Percentiles rank a stretch among this genome's conserved stretches.
These are phyloP conservation scores for Xylaria acuta DNA, from an alignment of 495 filamentous ascomycete species.

Conservation along the genomic window DNA sequence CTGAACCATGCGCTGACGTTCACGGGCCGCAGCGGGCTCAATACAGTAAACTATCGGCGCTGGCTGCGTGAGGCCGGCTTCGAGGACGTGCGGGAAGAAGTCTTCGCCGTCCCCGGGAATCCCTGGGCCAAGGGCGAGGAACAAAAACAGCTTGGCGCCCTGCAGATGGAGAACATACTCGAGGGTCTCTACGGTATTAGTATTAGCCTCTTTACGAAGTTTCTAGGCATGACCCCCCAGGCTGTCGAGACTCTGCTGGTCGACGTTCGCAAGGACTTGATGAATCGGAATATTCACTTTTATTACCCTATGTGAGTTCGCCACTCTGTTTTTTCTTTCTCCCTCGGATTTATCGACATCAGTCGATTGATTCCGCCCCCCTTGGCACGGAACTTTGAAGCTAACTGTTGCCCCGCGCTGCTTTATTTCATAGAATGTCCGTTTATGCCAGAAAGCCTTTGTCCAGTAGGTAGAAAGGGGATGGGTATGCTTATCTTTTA, in stretches of 20 bases:
- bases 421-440: slow-evolving; percentile 17
- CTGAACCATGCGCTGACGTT: slow-evolving; percentile 35
- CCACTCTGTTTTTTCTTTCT: too few relatives aligned
- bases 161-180: slow-evolving; percentile 46
- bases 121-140: slow-evolving; percentile 58
- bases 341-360: background rate
- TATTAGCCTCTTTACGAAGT: slow-evolving; percentile 58
- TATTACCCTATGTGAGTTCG: slow-evolving; percentile 54
- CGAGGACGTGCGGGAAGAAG: slow-evolving; percentile 49
- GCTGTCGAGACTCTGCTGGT: slow-evolving; percentile 61
- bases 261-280: slow-evolving; percentile 59
- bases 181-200: slow-evolving; percentile 56
- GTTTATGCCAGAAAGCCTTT: slow-evolving; percentile 28
- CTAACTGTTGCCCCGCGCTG: background rate
- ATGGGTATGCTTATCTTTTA: background rate
- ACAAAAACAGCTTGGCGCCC: slow-evolving; percentile 56
- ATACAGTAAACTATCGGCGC: slow-evolving; percentile 35
- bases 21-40: slow-evolving; percentile 36
- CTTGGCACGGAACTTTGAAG: background rate
- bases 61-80: slow-evolving; percentile 51
- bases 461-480: background rate
- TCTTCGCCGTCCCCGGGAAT: slow-evolving; percentile 57
- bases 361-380: too few relatives aligned
- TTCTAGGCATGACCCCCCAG: slow-evolving; percentile 55
- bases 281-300: slow-evolving; percentile 55